Conservation (phyloP, 352 stramenopile genomes). For the Phytophthora pseudosyringae region DNA sequence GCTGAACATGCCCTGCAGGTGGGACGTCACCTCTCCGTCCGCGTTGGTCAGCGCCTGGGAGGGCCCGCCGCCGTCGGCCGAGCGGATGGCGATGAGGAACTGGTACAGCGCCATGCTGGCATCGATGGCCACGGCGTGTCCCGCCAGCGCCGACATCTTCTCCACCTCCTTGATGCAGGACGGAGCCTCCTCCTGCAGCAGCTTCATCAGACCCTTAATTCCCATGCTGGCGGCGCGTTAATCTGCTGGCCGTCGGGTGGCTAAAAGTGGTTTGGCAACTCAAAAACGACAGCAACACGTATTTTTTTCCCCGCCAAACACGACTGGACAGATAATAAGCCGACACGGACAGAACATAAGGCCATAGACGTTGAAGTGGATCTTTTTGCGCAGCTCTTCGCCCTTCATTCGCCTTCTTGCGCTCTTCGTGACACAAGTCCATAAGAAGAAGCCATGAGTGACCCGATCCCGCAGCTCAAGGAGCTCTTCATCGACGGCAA, state of each 20-base stretch:
- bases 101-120: slow-evolving; percentile 99
- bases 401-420: neutral
- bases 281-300: neutral
- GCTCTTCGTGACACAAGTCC: neutral
- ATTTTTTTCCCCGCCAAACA: slow-evolving; percentile 7
- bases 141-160: slow-evolving; percentile 94
- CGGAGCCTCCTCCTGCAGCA: slow-evolving; percentile 97
- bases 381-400: neutral
- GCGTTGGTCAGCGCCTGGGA: slow-evolving; percentile 97
- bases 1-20: slow-evolving; percentile 98
- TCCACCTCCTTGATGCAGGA: slow-evolving; percentile 95
- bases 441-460: slow-evolving; percentile 19
- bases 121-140: slow-evolving; percentile 98
- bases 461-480: slow-evolving; percentile 45
- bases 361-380: slow-evolving; percentile 1
- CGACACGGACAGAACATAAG: neutral
- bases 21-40: slow-evolving; percentile 95
- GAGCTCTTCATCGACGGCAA: slow-evolving; percentile 72
- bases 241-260: neutral
- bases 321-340: too few relatives aligned
- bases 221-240: slow-evolving; percentile 81
- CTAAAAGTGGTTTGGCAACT: slow-evolving; percentile 8
- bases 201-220: slow-evolving; percentile 99
- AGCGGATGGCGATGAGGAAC: slow-evolving; percentile 94
- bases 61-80: slow-evolving; percentile 84